Evolutionary conservation across 2,329 filamentous ascomycete species (phyloP).

Genomic region (Cercospora beticola): DNA sequence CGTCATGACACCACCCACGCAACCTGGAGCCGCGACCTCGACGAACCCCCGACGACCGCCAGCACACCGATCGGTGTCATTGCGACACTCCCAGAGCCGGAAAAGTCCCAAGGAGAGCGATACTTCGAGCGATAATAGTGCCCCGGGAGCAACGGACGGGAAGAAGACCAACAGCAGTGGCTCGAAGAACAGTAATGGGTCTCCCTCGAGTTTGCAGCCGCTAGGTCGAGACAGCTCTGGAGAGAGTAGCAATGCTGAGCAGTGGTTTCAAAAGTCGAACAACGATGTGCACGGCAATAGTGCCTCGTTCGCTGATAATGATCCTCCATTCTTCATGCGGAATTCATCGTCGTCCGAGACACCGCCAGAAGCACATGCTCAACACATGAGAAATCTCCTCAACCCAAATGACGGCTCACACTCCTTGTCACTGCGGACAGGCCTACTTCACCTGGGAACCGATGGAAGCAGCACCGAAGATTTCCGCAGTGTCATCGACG

Average conservation of each 20-base stretch:
- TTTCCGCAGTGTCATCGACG: slow-evolving; percentile 80
- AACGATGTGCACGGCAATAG: slow-evolving; percentile 45
- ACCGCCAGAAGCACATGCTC: slow-evolving; percentile 38
- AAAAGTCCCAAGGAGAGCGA: slow-evolving; percentile 22
- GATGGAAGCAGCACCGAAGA: slow-evolving; percentile 67
- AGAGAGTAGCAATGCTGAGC: slow-evolving; percentile 53
- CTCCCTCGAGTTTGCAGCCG: slow-evolving; percentile 44
- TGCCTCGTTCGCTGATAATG: slow-evolving; percentile 45
- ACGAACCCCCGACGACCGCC: slow-evolving; percentile 41
- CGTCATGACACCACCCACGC: slow-evolving; percentile 25
- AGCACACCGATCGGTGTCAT: slow-evolving; percentile 48
- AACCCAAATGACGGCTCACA: slow-evolving; percentile 15
- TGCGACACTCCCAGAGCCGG: slow-evolving; percentile 39
- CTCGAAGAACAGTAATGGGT: slow-evolving; percentile 27
- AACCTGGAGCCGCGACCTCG: slow-evolving; percentile 12
- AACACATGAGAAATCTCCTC: slow-evolving; percentile 18
- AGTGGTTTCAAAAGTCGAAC: slow-evolving; percentile 55
- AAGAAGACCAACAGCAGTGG: slow-evolving; percentile 6
- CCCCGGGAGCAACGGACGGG: slow-evolving; percentile 3
- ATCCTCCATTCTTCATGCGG: slow-evolving; percentile 44
- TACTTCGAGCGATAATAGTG: slow-evolving; percentile 23
- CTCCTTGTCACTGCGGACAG: slow-evolving; percentile 29
- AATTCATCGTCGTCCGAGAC: slow-evolving; percentile 44
- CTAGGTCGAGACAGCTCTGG: slow-evolving; percentile 46
- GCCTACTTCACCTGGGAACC: slow-evolving; percentile 45